phyloP scores from a whole-genome alignment of 768 basidiomycete species.

The Pulveroboletus sp. region DNA sequence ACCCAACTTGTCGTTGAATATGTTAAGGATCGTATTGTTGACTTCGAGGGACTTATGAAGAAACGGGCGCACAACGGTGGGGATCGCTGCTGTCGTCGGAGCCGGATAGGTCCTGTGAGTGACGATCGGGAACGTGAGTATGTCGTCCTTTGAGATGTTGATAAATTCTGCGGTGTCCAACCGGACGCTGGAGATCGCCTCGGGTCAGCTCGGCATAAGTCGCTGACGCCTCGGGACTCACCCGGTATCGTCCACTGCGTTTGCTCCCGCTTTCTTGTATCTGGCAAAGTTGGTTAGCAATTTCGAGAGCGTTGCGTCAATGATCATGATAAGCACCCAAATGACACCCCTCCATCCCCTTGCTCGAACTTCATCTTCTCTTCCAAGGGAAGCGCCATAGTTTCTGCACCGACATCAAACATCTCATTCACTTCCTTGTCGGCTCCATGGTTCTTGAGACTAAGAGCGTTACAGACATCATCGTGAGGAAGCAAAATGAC shows the following conservation, averaged over 20 bases:
- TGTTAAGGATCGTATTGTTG: conserved; percentile 46
- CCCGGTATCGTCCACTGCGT: conserved; percentile 53
- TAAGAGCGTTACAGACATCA: conserved; percentile 9
- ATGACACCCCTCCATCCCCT: conserved; percentile 39
- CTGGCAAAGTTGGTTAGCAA: conserved; percentile 17
- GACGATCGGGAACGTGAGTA: conserved; percentile 51
- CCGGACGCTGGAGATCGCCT: conserved; percentile 1
- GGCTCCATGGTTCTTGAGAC: conserved; percentile 43
- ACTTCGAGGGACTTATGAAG: conserved; percentile 54
- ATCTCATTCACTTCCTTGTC: conserved; percentile 35
- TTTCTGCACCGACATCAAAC: conserved; percentile 42
- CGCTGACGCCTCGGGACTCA: conserved; percentile 7
- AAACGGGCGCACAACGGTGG: conserved; percentile 48
- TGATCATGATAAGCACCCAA: conserved; percentile 25
- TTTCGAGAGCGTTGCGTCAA: not conserved
- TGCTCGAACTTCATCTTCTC: conserved; percentile 44
- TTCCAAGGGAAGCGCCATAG: conserved; percentile 38
- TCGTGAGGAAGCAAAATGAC: not conserved
- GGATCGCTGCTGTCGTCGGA: conserved; percentile 49
- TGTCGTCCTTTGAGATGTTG: conserved; percentile 68
- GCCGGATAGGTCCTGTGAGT: conserved; percentile 55
- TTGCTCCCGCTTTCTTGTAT: conserved; percentile 62
- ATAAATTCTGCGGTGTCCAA: conserved; percentile 60
- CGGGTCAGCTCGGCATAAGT: too few relatives aligned
- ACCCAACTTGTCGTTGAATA: conserved; percentile 56